phyloP scores from a whole-genome alignment of 805 yeast genomes.

The Ogataea nonfermentans region DNA sequence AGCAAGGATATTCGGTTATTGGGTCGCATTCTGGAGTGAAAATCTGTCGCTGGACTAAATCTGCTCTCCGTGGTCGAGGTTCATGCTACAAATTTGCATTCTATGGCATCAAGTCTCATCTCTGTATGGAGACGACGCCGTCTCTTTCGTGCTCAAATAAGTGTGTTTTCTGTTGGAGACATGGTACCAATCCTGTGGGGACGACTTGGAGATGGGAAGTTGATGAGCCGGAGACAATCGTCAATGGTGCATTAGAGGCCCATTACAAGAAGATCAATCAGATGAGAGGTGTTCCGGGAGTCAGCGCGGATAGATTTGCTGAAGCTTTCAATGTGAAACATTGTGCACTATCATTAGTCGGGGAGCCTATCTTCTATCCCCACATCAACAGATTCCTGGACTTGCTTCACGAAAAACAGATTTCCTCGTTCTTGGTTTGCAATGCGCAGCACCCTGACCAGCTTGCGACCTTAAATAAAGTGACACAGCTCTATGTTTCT shows the following conservation, averaged over 20 bases:
- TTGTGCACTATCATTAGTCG: conserved; percentile 90
- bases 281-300: conserved; percentile 95
- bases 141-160: conserved; percentile 90
- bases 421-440: conserved; percentile 87
- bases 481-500: conserved; percentile 88
- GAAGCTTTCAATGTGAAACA: conserved; percentile 89
- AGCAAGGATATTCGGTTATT: conserved; percentile 90
- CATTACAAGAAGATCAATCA: conserved; percentile 91
- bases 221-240: conserved; percentile 79
- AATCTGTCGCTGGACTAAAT: conserved; percentile 94
- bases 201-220: conserved; percentile 97
- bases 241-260: conserved; percentile 83
- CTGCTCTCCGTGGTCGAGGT: conserved; percentile 91
- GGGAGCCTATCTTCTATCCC: conserved; percentile 94
- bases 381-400: conserved; percentile 81
- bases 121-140: conserved; percentile 96
- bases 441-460: conserved; percentile 96
- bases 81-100: conserved; percentile 92
- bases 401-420: conserved; percentile 74
- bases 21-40: conserved; percentile 96
- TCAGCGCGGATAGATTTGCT: conserved; percentile 81
- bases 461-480: conserved; percentile 63
- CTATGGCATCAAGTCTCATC: conserved; percentile 84
- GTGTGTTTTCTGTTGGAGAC: conserved; percentile 97
- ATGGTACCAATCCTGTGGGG: conserved; percentile 95